These are phyloP conservation scores for Fusarium goolgardi DNA, from an alignment of 2,329 filamentous ascomycete species.

Conservation along the genomic window DNA sequence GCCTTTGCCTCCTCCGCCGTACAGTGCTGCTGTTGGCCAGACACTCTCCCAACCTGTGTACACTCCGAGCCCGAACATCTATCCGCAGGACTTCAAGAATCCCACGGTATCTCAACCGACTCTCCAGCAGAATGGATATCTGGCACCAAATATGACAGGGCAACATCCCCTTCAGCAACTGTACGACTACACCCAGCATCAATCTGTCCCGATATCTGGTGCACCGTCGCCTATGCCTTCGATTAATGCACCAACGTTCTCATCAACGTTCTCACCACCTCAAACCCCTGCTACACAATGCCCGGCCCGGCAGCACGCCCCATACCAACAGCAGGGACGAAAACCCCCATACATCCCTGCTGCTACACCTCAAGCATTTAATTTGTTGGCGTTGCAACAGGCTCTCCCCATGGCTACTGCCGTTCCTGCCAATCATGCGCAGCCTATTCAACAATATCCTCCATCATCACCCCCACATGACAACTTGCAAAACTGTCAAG, in stretches of 20 bases:
- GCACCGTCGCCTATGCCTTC: neutral
- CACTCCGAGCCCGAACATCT: neutral
- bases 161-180: constrained; percentile 9
- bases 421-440: neutral
- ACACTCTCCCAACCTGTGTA: neutral
- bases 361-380: constrained; percentile 5
- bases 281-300: constrained; percentile 8
- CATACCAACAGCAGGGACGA: neutral
- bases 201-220: neutral
- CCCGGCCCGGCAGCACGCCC: neutral
- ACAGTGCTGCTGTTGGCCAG: constrained; percentile 18
- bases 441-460: neutral
- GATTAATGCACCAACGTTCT: neutral
- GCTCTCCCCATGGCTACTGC: constrained; percentile 25
- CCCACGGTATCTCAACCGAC: neutral
- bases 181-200: constrained; percentile 2
- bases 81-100: constrained; percentile 25
- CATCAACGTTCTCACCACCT: constrained; percentile 4
- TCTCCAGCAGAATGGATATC: neutral
- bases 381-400: constrained; percentile 26
- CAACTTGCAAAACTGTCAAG: neutral
- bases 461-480: neutral
- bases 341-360: neutral
- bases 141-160: neutral
- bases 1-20: constrained; percentile 30